Percentiles rank a stretch among this genome's conserved stretches.
Evolutionary conservation across 1,284 basidiomycete genomes (phyloP).

Genomic region (Sanghuangporus weigelae): DNA sequence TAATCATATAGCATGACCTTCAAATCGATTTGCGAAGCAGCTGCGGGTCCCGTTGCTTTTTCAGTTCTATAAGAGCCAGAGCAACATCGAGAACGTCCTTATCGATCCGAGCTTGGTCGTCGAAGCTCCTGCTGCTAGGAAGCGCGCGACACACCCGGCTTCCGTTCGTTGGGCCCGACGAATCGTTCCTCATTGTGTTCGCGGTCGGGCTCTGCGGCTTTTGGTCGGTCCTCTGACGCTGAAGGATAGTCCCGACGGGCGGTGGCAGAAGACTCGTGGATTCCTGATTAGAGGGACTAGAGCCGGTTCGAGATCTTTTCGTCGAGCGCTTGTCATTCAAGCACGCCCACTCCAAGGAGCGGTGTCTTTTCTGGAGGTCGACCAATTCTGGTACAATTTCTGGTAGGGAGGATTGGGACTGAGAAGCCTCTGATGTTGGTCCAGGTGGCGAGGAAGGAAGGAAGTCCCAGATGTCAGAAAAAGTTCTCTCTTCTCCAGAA

Average conservation of each 20-base stretch:
- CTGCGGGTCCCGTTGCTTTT: neutral
- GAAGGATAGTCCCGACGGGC: neutral
- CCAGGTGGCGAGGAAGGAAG: slow-evolving; percentile 21
- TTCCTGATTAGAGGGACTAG: neutral
- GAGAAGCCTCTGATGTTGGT: neutral
- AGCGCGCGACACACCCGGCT: neutral
- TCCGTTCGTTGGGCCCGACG: neutral
- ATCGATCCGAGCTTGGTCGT: neutral
- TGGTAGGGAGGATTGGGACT: neutral
- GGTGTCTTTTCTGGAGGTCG: slow-evolving; percentile 11
- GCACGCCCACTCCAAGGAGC: slow-evolving; percentile 45
- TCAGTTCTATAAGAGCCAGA: slow-evolving; percentile 10
- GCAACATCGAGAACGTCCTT: slow-evolving; percentile 14
- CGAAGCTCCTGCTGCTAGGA: neutral
- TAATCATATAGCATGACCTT: slow-evolving; percentile 9
- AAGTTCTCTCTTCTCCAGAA: neutral
- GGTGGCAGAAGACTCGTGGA: neutral
- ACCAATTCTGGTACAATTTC: neutral
- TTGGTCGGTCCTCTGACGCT: slow-evolving; percentile 10
- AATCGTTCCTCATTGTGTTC: neutral
- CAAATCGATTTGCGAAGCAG: neutral
- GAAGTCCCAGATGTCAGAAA: slow-evolving; percentile 20
- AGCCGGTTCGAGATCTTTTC: slow-evolving; percentile 20
- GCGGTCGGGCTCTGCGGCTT: slow-evolving; percentile 12
- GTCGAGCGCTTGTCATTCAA: slow-evolving; percentile 27